phyloP scores from a whole-genome alignment of 2,329 filamentous ascomycete genomes.

The Fusarium praegraminearum region DNA sequence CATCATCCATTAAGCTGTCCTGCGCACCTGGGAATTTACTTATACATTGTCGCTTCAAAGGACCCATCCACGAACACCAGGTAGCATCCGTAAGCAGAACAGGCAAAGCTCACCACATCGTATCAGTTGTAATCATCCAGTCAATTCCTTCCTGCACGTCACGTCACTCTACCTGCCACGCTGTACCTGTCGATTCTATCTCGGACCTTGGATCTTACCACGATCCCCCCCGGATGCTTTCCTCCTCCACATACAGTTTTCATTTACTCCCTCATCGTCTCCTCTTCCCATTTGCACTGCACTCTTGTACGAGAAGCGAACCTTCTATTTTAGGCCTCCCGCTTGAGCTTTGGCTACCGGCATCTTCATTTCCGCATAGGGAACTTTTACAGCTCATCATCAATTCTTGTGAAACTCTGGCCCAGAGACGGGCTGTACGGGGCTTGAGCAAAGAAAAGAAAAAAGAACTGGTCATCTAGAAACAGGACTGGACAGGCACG shows the following conservation, averaged over 20 bases:
- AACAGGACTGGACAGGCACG: conserved; percentile 11
- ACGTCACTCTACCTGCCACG: conserved; percentile 23
- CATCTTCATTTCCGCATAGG: conserved; percentile 29
- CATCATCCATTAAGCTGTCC: neutral
- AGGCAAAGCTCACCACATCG: conserved; percentile 10
- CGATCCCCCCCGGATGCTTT: conserved; percentile 18
- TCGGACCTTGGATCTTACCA: conserved; percentile 15
- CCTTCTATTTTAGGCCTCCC: conserved; percentile 16
- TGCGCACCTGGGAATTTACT: too few species aligned
- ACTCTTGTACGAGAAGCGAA: conserved; percentile 5
- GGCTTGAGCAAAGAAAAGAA: neutral
- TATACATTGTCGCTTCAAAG: neutral
- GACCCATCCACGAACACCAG: conserved; percentile 5
- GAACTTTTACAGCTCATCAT: conserved; percentile 17
- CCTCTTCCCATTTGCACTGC: conserved; percentile 6
- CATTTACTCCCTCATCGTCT: neutral
- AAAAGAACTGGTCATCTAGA: neutral
- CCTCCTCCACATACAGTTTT: conserved; percentile 21
- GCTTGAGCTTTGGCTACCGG: conserved; percentile 1
- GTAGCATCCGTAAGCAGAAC: conserved; percentile 5
- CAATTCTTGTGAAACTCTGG: conserved; percentile 35
- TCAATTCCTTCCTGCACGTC: conserved; percentile 30
- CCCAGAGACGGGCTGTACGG: conserved; percentile 5
- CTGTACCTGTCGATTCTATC: conserved; percentile 23
- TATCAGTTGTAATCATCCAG: conserved; percentile 11